Evolutionary conservation across 2,329 filamentous ascomycete genomes (phyloP), one percentile per base, ranked within the genome.

Genomic region (Apiospora sp.): DNA sequence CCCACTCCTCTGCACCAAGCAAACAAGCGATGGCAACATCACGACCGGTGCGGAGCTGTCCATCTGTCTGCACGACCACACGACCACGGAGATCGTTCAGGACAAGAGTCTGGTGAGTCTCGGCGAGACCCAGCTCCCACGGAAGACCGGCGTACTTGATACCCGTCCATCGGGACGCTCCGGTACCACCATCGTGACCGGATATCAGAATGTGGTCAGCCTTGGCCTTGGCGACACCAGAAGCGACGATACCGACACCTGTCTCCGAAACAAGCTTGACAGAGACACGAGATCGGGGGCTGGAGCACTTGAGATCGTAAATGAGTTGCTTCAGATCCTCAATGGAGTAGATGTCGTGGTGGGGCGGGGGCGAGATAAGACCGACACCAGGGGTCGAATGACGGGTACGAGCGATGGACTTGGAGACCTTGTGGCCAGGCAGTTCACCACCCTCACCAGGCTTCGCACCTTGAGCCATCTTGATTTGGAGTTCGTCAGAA

Each of bases 391-490:
- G 95, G 7, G 96, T 98, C 13, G 96, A 98, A 87, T 98, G 95
- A 82, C 96, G 93, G 72, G 96, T 98, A 78, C 94, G 93, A 72
- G 94, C 96, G 83, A 98, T 98, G 8, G 94, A 94, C 80, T 94
- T 94, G 74, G 95, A 96, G 41, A 98, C 96, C 86, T 98, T 98
- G 88, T 98, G 95, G 54, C 96, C 96, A 69, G 96, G 96, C 80
- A 98, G 90, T 84, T 98, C 96, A 89, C 96, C 96, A 87, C 96
- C 96, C 84, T 98, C 96, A 84, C 96, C 96, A 72, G 96, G 96
- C 89, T 98, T 98, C 75, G 96, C 96, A 82, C 96, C 96, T 85
- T 98, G 96, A 13, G 96, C 96, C 96, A 98, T 98, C 90, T 98
- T 98, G 86, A 98, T 98, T 84, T 98, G 96, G 67, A 98, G 87